Evolutionary conservation across 2,329 filamentous ascomycete genomes (phyloP).

Genomic region (Xylariaceae sp.): DNA sequence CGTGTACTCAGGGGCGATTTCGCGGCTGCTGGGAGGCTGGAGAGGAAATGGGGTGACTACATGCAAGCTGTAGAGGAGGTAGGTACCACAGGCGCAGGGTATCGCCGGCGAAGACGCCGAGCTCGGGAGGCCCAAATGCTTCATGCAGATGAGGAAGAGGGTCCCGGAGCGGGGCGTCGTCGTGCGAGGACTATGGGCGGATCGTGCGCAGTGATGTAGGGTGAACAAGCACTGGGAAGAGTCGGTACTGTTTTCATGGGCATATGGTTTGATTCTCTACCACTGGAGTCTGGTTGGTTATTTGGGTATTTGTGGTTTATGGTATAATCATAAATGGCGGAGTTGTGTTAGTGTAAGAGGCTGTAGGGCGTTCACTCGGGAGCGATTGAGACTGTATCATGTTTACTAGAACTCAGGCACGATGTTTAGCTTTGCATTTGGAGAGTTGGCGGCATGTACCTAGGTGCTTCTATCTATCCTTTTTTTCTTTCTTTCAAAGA

Average conservation of each 20-base stretch:
- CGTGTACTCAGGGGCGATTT: conserved; percentile 76
- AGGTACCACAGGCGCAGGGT: conserved; percentile 60
- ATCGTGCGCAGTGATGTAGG: conserved; percentile 63
- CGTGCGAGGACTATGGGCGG: conserved; percentile 58
- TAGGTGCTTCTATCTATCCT: no score
- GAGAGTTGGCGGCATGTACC: no score
- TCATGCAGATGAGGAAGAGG: conserved; percentile 78
- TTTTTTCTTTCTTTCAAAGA: no score
- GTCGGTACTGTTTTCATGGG: no score
- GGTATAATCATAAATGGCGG: no score
- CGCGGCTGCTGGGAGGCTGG: conserved; percentile 68
- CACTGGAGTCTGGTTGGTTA: no score
- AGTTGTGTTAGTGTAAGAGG: not conserved
- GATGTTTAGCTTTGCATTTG: no score
- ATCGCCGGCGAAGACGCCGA: conserved; percentile 66
- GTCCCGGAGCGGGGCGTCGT: conserved; percentile 46
- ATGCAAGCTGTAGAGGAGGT: conserved; percentile 92
- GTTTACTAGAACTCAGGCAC: no score
- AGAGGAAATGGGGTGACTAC: conserved; percentile 88
- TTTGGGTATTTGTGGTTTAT: no score
- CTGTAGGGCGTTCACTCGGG: not conserved
- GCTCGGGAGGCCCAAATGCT: conserved; percentile 77
- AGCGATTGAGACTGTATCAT: not conserved
- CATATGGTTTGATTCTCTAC: no score
- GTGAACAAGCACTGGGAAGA: no score